A percentile compares a stretch with the other conserved stretches of the same genome.
phyloP scores from a whole-genome alignment of 2,329 filamentous ascomycete species.

The Cladophialophora exuberans region DNA sequence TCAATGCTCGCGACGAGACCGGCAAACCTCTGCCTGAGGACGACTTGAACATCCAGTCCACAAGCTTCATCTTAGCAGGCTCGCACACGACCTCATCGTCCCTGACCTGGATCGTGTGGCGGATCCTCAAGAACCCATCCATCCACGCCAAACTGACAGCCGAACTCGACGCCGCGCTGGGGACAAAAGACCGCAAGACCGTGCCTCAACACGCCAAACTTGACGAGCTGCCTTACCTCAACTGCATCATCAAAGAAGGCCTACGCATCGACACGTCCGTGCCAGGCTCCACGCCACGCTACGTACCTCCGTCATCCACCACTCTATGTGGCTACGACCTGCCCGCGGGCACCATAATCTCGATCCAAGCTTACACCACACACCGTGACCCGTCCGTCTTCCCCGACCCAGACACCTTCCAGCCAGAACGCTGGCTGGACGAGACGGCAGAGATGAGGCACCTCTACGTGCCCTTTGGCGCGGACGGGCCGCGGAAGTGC shows the following conservation, averaged over 20 bases:
- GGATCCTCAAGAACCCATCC: slow-evolving; percentile 4
- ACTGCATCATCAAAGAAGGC: slow-evolving; percentile 11
- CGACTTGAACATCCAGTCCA: slow-evolving; percentile 12
- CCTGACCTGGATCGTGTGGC: slow-evolving; percentile 18
- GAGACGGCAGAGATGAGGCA: slow-evolving; percentile 14
- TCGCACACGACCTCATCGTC: slow-evolving; percentile 11
- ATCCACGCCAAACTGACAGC: slow-evolving; percentile 1
- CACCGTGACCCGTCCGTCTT: slow-evolving; percentile 11
- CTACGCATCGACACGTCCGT: slow-evolving; percentile 14
- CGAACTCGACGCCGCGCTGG: slow-evolving; percentile 3
- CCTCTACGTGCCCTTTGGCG: slow-evolving; percentile 13
- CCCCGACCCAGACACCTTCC: slow-evolving; percentile 9
- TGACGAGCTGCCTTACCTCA: slow-evolving; percentile 7
- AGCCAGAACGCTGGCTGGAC: slow-evolving; percentile 12
- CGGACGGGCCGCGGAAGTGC: slow-evolving; percentile 13
- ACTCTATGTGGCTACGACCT: background rate
- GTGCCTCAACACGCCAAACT: slow-evolving; percentile 2
- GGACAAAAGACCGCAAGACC: background rate
- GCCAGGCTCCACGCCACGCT: slow-evolving; percentile 14
- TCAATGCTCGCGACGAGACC: slow-evolving; percentile 5
- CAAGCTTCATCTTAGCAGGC: slow-evolving; percentile 15
- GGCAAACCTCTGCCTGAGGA: slow-evolving; percentile 5
- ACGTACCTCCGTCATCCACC: slow-evolving; percentile 7
- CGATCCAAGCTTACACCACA: slow-evolving; percentile 12
- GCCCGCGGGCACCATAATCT: slow-evolving; percentile 5